A percentile compares a stretch with the other conserved stretches of the same genome.
Conservation (phyloP, 2,329 filamentous ascomycete genomes). For the Aspergillus caelatus region DNA sequence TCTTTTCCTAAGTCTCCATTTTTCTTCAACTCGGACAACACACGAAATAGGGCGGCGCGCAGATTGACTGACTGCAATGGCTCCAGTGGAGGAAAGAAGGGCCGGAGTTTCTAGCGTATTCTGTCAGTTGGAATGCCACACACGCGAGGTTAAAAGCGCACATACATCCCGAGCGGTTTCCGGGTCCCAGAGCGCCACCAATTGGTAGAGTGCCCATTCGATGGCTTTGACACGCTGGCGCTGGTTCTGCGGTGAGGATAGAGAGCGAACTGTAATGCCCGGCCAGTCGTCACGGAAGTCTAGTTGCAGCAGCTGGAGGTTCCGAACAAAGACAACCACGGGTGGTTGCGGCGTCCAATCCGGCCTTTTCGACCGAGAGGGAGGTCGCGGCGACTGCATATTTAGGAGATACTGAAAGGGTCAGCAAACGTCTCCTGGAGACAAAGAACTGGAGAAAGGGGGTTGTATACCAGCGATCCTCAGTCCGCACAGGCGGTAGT, state of each 20-base stretch:
- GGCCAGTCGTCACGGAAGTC: slow-evolving; percentile 81
- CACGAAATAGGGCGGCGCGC: slow-evolving; percentile 78
- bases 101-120: slow-evolving; percentile 71
- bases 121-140: slow-evolving; percentile 7
- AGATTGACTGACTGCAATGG: slow-evolving; percentile 90
- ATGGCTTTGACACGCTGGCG: slow-evolving; percentile 80
- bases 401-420: slow-evolving; percentile 9
- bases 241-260: slow-evolving; percentile 72
- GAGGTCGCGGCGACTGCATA: slow-evolving; percentile 38
- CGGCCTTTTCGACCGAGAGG: slow-evolving; percentile 34
- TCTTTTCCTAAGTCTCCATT: slow-evolving; percentile 80
- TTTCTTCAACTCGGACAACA: slow-evolving; percentile 84
- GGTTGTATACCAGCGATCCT: background rate
- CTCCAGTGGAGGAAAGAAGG: slow-evolving; percentile 88
- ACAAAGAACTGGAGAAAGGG: background rate
- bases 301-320: slow-evolving; percentile 79
- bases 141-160: background rate
- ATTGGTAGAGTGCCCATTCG: slow-evolving; percentile 88
- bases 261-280: slow-evolving; percentile 68
- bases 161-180: slow-evolving; percentile 72
- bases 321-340: slow-evolving; percentile 74
- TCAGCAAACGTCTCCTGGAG: background rate
- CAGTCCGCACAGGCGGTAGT: background rate
- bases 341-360: slow-evolving; percentile 53
- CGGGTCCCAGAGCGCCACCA: slow-evolving; percentile 83